Conservation (phyloP, 2,329 filamentous ascomycete genomes). For the Exophiala bonariae region DNA sequence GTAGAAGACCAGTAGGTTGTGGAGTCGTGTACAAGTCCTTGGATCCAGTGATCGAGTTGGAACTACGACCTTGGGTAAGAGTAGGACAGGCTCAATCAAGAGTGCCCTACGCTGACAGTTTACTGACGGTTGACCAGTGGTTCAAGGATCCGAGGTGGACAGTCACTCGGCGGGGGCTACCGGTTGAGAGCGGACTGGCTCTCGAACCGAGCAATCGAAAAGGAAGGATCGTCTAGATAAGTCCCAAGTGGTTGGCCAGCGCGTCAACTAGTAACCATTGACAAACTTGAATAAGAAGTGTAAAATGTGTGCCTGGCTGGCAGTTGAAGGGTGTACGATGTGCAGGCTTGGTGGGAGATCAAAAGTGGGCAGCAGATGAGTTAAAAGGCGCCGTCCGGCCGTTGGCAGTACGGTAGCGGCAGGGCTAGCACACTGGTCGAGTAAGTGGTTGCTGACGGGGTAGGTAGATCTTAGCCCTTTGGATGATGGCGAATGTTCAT, state of each 20-base stretch:
- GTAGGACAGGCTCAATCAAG: conserved; percentile 10
- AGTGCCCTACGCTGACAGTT: conserved; percentile 12
- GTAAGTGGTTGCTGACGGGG: not conserved
- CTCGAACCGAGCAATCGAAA: not conserved
- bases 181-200: not conserved
- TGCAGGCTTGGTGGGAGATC: conserved; percentile 26
- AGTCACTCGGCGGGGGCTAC: conserved; percentile 1
- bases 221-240: conserved; percentile 1
- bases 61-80: conserved; percentile 21
- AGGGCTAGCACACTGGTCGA: not conserved
- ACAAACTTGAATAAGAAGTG: not conserved
- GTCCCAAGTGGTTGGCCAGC: not conserved
- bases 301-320: conserved; percentile 8
- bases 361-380: conserved; percentile 25
- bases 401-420: conserved; percentile 5
- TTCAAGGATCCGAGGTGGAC: conserved; percentile 5
- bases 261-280: not conserved
- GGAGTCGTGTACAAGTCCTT: conserved; percentile 5
- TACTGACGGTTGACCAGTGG: conserved; percentile 16
- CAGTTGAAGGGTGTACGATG: conserved; percentile 14
- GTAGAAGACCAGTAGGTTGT: conserved; percentile 2
- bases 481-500: too few species aligned
- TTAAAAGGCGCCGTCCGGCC: conserved; percentile 21
- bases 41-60: conserved; percentile 9
- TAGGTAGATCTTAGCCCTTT: not conserved